A percentile compares a stretch with the other conserved stretches of the same genome.
phyloP scores from a whole-genome alignment of 2,329 filamentous ascomycete species.

The Colletotrichum agaves region DNA sequence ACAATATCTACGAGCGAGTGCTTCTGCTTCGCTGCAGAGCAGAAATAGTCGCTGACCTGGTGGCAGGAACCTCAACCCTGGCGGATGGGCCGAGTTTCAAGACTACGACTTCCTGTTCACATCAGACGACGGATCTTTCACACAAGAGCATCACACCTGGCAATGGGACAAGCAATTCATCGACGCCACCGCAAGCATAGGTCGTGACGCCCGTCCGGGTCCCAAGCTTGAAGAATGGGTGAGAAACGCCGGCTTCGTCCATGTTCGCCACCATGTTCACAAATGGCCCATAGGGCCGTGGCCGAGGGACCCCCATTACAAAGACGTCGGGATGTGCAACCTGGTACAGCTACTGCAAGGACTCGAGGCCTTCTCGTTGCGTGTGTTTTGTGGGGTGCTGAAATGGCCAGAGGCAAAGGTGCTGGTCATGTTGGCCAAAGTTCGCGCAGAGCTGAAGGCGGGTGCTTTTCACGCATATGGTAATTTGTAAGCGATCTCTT shows the following conservation, averaged over 20 bases:
- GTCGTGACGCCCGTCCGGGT: slow-evolving; percentile 42
- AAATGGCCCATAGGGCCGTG: slow-evolving; percentile 51
- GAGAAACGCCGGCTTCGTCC: slow-evolving; percentile 49
- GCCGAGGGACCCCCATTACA: slow-evolving; percentile 40
- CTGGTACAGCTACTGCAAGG: slow-evolving; percentile 39
- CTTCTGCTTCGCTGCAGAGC: not conserved
- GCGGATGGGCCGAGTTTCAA: slow-evolving; percentile 49
- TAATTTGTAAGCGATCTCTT: slow-evolving; percentile 40
- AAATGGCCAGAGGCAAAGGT: slow-evolving; percentile 44
- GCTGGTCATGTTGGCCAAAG: slow-evolving; percentile 43
- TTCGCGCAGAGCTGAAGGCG: slow-evolving; percentile 45
- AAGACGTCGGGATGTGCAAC: slow-evolving; percentile 39
- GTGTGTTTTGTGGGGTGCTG: slow-evolving; percentile 44
- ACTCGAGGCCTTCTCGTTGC: slow-evolving; percentile 41
- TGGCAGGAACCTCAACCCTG: slow-evolving; percentile 47
- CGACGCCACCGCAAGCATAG: slow-evolving; percentile 33
- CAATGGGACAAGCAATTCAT: slow-evolving; percentile 41
- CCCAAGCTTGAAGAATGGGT: slow-evolving; percentile 44
- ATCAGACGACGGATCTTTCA: slow-evolving; percentile 45
- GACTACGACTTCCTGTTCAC: slow-evolving; percentile 43
- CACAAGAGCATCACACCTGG: slow-evolving; percentile 35
- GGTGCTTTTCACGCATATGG: slow-evolving; percentile 42
- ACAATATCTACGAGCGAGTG: slow-evolving; percentile 2
- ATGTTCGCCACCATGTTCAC: slow-evolving; percentile 46
- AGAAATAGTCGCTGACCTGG: not conserved